These are phyloP conservation scores for Pseudocohnilembus persalinus DNA, from an alignment of 169 alveolate genomes.

Conservation along the genomic window DNA sequence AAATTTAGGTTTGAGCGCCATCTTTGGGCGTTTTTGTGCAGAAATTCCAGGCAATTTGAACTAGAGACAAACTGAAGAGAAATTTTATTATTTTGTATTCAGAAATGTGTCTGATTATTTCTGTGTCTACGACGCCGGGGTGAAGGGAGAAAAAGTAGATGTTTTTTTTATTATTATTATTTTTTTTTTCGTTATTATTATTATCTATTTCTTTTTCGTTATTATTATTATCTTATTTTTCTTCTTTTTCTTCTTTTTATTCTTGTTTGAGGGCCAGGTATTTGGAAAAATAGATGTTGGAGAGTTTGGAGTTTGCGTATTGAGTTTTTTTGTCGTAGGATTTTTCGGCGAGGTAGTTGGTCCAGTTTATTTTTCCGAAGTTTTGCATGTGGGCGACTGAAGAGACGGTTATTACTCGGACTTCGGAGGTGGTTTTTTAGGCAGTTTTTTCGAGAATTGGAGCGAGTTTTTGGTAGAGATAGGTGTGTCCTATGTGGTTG, in stretches of 20 bases:
- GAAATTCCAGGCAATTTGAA: background rate
- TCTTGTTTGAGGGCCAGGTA: background rate
- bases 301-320: background rate
- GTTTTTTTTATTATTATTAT: no score
- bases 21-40: background rate
- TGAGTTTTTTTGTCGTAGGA: background rate
- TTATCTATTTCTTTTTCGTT: background rate
- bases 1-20: background rate
- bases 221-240: background rate
- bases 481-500: background rate
- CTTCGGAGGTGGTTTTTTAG: background rate
- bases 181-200: no score
- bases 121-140: background rate
- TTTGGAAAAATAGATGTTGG: background rate
- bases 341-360: background rate
- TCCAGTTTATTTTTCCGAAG: background rate
- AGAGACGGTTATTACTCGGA: background rate
- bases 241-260: no score
- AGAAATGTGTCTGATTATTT: background rate
- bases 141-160: no score
- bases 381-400: background rate
- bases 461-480: no score
- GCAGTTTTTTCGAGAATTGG: background rate
- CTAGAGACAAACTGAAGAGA: background rate
- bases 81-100: background rate